Conservation (phyloP, 768 basidiomycete species). For the Suillus ampliporus region DNA sequence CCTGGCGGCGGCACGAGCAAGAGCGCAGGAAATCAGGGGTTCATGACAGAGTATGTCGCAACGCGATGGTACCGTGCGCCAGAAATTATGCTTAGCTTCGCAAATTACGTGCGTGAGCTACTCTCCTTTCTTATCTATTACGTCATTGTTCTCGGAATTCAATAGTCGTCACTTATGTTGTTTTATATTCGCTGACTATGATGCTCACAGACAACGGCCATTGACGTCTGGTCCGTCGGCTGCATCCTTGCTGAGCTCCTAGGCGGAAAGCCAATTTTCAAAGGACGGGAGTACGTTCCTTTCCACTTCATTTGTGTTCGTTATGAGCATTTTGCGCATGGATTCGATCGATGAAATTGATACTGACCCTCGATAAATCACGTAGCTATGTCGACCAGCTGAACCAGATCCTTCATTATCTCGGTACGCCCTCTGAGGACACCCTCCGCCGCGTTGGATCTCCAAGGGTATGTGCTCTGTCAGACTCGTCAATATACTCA, state of each 20-base stretch:
- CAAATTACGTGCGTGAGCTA: slow-evolving; percentile 76
- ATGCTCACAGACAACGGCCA: slow-evolving; percentile 73
- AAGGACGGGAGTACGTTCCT: slow-evolving; percentile 87
- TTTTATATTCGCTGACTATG: slow-evolving; percentile 19
- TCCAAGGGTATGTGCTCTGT: slow-evolving; percentile 68
- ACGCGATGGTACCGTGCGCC: slow-evolving; percentile 99
- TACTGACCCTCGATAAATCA: slow-evolving; percentile 14
- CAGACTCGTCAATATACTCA: too few species aligned
- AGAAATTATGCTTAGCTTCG: slow-evolving; percentile 98
- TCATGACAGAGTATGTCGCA: slow-evolving; percentile 99
- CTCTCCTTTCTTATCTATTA: background rate
- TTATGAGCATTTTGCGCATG: background rate
- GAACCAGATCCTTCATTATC: slow-evolving; percentile 96
- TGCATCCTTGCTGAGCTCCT: slow-evolving; percentile 94
- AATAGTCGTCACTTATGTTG: too few species aligned
- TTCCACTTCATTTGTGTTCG: background rate
- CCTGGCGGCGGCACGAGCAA: slow-evolving; percentile 79
- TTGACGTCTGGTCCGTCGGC: slow-evolving; percentile 96
- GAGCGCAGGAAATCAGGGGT: slow-evolving; percentile 83
- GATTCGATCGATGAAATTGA: slow-evolving; percentile 7
- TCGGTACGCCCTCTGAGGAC: slow-evolving; percentile 98
- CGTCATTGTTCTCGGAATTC: background rate
- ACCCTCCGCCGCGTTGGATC: slow-evolving; percentile 95
- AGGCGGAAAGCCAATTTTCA: slow-evolving; percentile 94
- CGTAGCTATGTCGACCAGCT: slow-evolving; percentile 95